Conservation (phyloP, 768 basidiomycete species). For the Auricularia auricula-judae region DNA sequence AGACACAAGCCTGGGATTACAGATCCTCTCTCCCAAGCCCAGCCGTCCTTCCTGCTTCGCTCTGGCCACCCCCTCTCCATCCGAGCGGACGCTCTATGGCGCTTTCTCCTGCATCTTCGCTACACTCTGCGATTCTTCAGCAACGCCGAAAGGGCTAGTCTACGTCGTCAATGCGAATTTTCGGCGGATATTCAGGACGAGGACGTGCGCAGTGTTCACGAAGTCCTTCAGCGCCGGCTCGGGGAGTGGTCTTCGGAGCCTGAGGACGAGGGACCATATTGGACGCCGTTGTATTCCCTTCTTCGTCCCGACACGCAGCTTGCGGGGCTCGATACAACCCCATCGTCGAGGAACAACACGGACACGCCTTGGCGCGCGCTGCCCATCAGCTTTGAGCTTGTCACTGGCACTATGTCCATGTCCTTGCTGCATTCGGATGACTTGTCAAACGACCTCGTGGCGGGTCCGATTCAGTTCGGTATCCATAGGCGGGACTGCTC, state of each 20-base stretch:
- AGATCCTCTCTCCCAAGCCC: slow-evolving; percentile 73
- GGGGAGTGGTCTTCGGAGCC: background rate
- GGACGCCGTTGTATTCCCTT: background rate
- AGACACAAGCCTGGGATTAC: slow-evolving; percentile 22
- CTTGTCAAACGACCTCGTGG: background rate
- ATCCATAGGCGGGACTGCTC: background rate
- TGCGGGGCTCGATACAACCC: background rate
- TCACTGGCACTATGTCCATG: background rate
- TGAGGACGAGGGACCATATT: background rate
- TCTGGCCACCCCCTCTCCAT: slow-evolving; percentile 55
- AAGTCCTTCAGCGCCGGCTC: background rate
- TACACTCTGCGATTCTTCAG: slow-evolving; percentile 41
- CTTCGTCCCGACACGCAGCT: background rate
- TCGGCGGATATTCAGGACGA: background rate
- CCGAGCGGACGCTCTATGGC: slow-evolving; percentile 61
- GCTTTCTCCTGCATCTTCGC: slow-evolving; percentile 70
- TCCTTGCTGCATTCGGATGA: background rate
- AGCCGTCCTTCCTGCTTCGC: slow-evolving; percentile 76
- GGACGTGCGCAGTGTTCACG: background rate
- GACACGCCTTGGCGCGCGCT: background rate
- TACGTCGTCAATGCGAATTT: background rate
- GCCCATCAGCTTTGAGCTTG: background rate
- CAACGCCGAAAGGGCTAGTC: slow-evolving; percentile 17
- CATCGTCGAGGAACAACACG: background rate
- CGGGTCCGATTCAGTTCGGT: background rate